A percentile compares a stretch with the other conserved stretches of the same genome.
Conservation (phyloP, 1,284 basidiomycete species). For the Violaceomyces palustris region DNA sequence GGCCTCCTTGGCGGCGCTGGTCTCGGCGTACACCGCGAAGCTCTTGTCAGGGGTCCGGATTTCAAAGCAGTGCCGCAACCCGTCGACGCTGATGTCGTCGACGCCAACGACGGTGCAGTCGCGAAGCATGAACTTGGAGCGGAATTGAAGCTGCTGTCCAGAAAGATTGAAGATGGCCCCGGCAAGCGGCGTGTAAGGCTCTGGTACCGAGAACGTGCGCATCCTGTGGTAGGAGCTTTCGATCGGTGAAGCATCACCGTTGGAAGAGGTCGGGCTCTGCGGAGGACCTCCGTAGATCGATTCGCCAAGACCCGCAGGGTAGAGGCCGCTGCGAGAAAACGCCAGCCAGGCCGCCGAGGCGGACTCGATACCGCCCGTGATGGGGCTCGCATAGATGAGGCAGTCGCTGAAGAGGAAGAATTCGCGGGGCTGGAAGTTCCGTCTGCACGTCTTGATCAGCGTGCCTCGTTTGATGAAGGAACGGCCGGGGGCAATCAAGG, state of each 20-base stretch:
- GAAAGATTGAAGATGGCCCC: constrained; percentile 27
- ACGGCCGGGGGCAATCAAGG: constrained; percentile 45
- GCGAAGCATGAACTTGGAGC: constrained; percentile 42
- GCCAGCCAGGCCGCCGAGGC: constrained; percentile 39
- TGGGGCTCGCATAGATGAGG: constrained; percentile 42
- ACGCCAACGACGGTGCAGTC: constrained; percentile 48
- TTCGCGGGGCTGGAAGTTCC: constrained; percentile 47
- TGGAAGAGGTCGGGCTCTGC: not conserved
- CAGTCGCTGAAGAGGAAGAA: constrained; percentile 52
- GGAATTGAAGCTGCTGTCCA: constrained; percentile 40
- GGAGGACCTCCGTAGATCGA: not conserved
- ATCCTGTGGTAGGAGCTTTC: not conserved
- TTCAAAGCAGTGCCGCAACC: constrained; percentile 42
- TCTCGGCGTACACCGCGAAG: constrained; percentile 48
- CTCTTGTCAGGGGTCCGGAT: constrained; percentile 51
- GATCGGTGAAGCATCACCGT: not conserved
- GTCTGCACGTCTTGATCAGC: constrained; percentile 48
- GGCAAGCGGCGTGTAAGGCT: constrained; percentile 22
- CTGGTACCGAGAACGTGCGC: constrained; percentile 8
- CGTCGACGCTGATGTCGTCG: constrained; percentile 24
- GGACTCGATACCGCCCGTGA: constrained; percentile 34
- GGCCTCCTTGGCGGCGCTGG: constrained; percentile 21
- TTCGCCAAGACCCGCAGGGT: no score
- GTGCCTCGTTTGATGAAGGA: constrained; percentile 41
- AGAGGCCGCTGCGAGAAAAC: constrained; percentile 2